phyloP scores from a whole-genome alignment of 352 stramenopile species.

The Stramenopiles sp. region DNA sequence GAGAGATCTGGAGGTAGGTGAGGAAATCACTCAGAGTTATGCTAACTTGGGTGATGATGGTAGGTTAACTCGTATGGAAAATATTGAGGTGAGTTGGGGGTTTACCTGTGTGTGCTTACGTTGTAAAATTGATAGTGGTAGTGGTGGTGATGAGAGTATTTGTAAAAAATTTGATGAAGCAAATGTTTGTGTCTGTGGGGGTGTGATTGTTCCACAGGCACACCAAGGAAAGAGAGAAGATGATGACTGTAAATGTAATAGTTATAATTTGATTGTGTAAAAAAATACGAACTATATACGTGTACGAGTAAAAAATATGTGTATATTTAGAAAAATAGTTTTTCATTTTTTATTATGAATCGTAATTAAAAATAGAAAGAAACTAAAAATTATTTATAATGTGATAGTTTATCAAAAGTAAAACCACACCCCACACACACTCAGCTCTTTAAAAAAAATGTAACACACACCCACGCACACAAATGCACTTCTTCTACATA shows the following conservation, averaged over 20 bases:
- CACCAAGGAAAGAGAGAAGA: background rate
- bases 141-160: background rate
- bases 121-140: background rate
- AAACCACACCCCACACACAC: too few relatives aligned
- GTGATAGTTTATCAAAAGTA: too few relatives aligned
- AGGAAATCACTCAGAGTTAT: constrained; percentile 1
- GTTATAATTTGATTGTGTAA: background rate
- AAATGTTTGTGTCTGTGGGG: background rate
- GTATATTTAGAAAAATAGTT: too few relatives aligned
- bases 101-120: background rate
- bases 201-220: background rate
- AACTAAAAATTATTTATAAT: too few relatives aligned
- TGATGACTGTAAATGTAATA: background rate
- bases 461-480: too few relatives aligned
- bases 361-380: too few relatives aligned
- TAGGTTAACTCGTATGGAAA: background rate
- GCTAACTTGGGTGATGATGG: constrained; percentile 3
- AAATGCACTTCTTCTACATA: too few relatives aligned
- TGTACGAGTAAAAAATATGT: too few relatives aligned
- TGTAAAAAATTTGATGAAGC: background rate
- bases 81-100: background rate
- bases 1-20: background rate
- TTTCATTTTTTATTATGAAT: too few relatives aligned
- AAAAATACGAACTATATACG: too few relatives aligned
- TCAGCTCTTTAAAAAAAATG: too few relatives aligned